Conservation (phyloP, 2,329 filamentous ascomycete genomes). For the Venturiaceae sp. region DNA sequence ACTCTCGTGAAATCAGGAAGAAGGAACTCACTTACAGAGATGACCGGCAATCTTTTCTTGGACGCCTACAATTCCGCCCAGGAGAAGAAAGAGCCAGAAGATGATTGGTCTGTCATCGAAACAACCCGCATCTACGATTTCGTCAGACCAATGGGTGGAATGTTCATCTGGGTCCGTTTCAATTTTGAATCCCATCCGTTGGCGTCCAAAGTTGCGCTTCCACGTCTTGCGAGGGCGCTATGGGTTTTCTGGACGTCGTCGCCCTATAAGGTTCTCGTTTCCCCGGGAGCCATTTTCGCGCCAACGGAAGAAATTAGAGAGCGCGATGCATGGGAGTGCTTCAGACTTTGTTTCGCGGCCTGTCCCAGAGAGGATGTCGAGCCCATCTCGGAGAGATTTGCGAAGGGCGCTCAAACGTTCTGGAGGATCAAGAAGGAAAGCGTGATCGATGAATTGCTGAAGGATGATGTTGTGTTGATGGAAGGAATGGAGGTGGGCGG, state of each 20-base stretch:
- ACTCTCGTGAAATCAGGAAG: constrained; percentile 55
- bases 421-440: constrained; percentile 62
- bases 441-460: constrained; percentile 53
- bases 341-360: constrained; percentile 76
- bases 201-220: constrained; percentile 39
- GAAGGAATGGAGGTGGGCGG: not conserved
- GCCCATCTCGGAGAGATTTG: constrained; percentile 52
- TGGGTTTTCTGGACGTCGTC: constrained; percentile 62
- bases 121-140: constrained; percentile 69
- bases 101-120: constrained; percentile 66
- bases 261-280: constrained; percentile 59
- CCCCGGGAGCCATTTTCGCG: constrained; percentile 65
- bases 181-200: constrained; percentile 67
- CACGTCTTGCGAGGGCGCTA: constrained; percentile 53
- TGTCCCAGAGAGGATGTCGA: constrained; percentile 63
- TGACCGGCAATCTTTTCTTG: constrained; percentile 26
- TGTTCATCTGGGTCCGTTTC: constrained; percentile 81
- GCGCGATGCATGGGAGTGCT: constrained; percentile 58
- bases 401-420: constrained; percentile 60
- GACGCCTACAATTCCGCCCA: constrained; percentile 23
- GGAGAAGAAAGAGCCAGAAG: constrained; percentile 23
- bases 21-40: constrained; percentile 21
- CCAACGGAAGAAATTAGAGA: constrained; percentile 51
- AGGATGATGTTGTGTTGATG: not conserved
- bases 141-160: constrained; percentile 72